Evolutionary conservation across 2,329 filamentous ascomycete species (phyloP).

Genomic region (Coniella lustricola): DNA sequence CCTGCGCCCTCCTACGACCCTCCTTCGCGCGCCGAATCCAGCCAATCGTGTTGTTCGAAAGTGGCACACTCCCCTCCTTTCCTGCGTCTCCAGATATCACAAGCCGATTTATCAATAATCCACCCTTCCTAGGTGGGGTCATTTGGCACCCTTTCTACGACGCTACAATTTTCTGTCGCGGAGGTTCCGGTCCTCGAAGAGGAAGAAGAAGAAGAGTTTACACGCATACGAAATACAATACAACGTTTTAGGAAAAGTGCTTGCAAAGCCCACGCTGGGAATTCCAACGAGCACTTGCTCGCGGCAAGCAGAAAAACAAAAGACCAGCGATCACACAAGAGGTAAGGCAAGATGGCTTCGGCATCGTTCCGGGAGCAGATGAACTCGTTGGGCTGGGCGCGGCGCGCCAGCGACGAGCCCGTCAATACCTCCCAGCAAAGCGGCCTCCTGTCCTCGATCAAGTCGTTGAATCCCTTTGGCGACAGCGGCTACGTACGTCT

Average conservation of each 20-base stretch:
- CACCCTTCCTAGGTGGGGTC: slow-evolving; percentile 19
- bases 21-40: slow-evolving; percentile 12
- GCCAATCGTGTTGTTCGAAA: slow-evolving; percentile 17
- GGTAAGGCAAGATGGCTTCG: slow-evolving; percentile 60
- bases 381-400: slow-evolving; percentile 90
- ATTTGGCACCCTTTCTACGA: slow-evolving; percentile 21
- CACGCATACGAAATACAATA: background rate
- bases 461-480: slow-evolving; percentile 82
- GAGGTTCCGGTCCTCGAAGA: slow-evolving; percentile 10
- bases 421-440: slow-evolving; percentile 65
- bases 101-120: slow-evolving; percentile 20
- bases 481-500: slow-evolving; percentile 83
- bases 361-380: slow-evolving; percentile 88
- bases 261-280: background rate
- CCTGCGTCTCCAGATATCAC: slow-evolving; percentile 19
- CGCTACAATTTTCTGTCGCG: slow-evolving; percentile 8
- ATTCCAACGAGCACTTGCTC: background rate
- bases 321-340: background rate
- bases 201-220: too few species aligned
- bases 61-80: slow-evolving; percentile 14
- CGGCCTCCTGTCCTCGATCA: slow-evolving; percentile 72
- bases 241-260: background rate
- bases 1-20: slow-evolving; percentile 14
- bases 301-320: background rate
- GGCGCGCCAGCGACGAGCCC: slow-evolving; percentile 69